Conservation (phyloP, 2,329 filamentous ascomycete genomes). For the Sarocladiaceae sp. region DNA sequence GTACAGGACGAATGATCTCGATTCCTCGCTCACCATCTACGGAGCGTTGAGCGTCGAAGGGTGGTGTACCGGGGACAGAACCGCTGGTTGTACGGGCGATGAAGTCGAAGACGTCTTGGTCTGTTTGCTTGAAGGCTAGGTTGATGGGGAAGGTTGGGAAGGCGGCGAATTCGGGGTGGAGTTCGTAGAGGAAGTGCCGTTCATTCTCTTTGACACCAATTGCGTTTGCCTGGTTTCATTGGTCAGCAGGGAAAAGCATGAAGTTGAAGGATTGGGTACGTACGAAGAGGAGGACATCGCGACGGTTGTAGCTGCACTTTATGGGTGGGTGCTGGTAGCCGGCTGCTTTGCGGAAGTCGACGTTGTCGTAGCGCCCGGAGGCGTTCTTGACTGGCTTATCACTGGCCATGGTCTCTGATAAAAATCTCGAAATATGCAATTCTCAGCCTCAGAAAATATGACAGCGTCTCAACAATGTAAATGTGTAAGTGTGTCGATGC, state of each 20-base stretch:
- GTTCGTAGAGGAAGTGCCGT: conserved; percentile 39
- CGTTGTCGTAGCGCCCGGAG: conserved; percentile 35
- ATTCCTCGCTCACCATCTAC: conserved; percentile 39
- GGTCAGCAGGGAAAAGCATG: neutral
- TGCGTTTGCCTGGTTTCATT: conserved; percentile 27
- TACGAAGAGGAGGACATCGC: conserved; percentile 33
- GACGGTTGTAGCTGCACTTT: conserved; percentile 36
- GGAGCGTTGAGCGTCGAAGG: conserved; percentile 34
- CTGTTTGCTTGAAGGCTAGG: conserved; percentile 39
- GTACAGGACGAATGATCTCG: conserved; percentile 31
- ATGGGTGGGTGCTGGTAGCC: conserved; percentile 31
- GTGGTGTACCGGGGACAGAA: conserved; percentile 32
- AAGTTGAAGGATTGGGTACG: neutral
- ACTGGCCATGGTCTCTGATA: conserved; percentile 8
- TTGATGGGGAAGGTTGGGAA: conserved; percentile 45
- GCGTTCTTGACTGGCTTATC: conserved; percentile 30
- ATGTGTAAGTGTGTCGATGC: neutral
- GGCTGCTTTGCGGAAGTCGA: conserved; percentile 34
- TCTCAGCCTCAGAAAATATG: no score
- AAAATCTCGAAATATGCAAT: neutral
- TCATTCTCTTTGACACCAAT: conserved; percentile 34
- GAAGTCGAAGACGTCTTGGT: conserved; percentile 40
- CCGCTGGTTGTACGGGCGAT: conserved; percentile 27
- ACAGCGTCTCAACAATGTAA: no score
- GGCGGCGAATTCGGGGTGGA: conserved; percentile 36